Percentiles rank a stretch among this genome's conserved stretches.
phyloP scores from a whole-genome alignment of 768 basidiomycete genomes.

The Grammothele lineata region DNA sequence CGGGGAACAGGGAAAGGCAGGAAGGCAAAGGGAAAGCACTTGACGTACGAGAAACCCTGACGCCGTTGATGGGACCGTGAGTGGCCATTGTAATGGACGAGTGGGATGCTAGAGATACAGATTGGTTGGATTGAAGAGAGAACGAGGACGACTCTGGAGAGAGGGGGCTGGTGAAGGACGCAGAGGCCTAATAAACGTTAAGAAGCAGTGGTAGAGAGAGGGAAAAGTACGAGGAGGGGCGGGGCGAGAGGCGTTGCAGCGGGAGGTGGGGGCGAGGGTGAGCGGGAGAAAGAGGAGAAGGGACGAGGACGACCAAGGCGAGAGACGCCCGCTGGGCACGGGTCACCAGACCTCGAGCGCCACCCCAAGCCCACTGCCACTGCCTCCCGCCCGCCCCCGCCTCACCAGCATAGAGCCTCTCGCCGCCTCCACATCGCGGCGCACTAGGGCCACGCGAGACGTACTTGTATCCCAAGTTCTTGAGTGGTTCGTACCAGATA shows the following conservation, averaged over 20 bases:
- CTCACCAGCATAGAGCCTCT: no score
- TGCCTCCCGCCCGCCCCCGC: background rate
- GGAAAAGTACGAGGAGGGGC: background rate
- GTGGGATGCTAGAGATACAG: conserved; percentile 24
- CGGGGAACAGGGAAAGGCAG: conserved; percentile 5
- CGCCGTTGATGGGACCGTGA: conserved; percentile 82
- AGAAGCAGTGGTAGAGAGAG: background rate
- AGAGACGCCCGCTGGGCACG: background rate
- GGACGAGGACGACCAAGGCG: background rate
- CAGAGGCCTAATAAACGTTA: background rate
- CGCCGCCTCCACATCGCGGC: no score
- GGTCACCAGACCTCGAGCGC: conserved; percentile 5
- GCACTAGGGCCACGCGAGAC: no score
- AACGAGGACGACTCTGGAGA: conserved; percentile 7
- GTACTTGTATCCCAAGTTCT: no score
- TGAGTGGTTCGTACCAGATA: no score
- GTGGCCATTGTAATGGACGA: conserved; percentile 48
- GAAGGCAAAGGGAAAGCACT: background rate
- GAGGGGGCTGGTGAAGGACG: conserved; percentile 8
- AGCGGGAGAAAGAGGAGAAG: conserved; percentile 5
- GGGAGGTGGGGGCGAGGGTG: background rate
- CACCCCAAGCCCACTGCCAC: background rate
- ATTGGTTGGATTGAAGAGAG: no score
- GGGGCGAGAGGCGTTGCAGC: background rate
- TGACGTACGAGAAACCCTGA: conserved; percentile 82